Evolutionary conservation across 2,329 filamentous ascomycete genomes (phyloP), one percentile per base, ranked within the genome.

Genomic region (Aspergillus luchuensis): DNA sequence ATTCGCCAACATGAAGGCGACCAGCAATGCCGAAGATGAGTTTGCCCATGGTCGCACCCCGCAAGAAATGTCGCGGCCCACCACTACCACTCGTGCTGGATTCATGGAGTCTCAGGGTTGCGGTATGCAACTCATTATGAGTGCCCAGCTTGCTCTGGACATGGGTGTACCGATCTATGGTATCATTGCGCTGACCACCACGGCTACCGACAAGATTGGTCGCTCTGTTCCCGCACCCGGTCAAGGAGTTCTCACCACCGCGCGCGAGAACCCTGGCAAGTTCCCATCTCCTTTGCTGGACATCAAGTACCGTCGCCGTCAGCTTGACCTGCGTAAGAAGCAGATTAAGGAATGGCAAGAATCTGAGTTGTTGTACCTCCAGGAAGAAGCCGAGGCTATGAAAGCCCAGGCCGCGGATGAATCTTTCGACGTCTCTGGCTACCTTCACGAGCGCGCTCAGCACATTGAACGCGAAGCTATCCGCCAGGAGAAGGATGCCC

Each of bases 81-180:
- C 93, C 5, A 99, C 95, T 48, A 99, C 95, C 3, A 99, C 95
- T 64, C 87, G 95, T 79, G 95, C 93, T 71, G 95, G 95, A 55
- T 99, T 99, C 84, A 98, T 99, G 95, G 95, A 99, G 80, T 97
- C 96, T 3, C 95, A 99, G 80, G 95, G 95, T 74, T 96, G 92
- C 72, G 95, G 96, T 89, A 89, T 99, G 78, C 95, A 99, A 80
- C 85, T 99, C 72, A 94, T 99, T 79, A 99, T 99, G 95, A 96
- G 91, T 65, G 95, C 94, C 58, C 91, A 91, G 81, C 88, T 99
- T 66, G 95, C 95, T 47, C 82, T 99, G 57, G 95, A 99, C 66
- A 99, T 99, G 95, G 95, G 95, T 78, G 92, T 99, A 25, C 95
- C 95, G 11, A 98, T 99, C 73, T 92, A 99, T 73, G 94, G 94